Conservation (phyloP, 2,329 filamentous ascomycete species). For the Paecilomyces sp. region DNA sequence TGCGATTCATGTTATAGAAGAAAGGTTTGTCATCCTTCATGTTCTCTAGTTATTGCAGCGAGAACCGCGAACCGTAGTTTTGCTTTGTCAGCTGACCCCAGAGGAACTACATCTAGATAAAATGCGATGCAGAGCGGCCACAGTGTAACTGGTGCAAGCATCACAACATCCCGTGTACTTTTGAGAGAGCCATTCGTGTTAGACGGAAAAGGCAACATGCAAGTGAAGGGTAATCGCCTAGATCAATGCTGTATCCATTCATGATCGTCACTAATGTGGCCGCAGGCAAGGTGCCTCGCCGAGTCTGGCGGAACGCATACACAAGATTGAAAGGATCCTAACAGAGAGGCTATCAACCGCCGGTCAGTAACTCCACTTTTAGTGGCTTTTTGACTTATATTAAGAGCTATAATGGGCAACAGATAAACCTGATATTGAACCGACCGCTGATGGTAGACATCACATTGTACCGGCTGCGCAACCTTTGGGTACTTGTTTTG, state of each 20-base stretch:
- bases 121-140: constrained; percentile 40
- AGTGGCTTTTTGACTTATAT: neutral
- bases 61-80: neutral
- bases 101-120: constrained; percentile 31
- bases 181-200: constrained; percentile 24
- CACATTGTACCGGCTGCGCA: constrained; percentile 6
- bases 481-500: constrained; percentile 17
- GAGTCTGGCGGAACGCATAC: constrained; percentile 32
- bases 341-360: constrained; percentile 22
- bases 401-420: neutral
- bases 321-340: constrained; percentile 33
- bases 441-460: neutral
- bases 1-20: neutral
- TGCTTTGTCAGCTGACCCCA: neutral
- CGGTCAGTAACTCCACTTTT: neutral
- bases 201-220: constrained; percentile 19
- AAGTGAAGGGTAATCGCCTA: constrained; percentile 12
- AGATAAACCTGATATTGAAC: neutral
- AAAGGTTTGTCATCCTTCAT: neutral
- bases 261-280: constrained; percentile 1
- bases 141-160: constrained; percentile 47
- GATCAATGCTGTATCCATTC: neutral
- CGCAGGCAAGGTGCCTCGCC: constrained; percentile 16
- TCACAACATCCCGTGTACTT: constrained; percentile 43
- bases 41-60: neutral